These are phyloP conservation scores for Fusarium oxysporum DNA, from an alignment of 2,329 filamentous ascomycete genomes.

Conservation along the genomic window DNA sequence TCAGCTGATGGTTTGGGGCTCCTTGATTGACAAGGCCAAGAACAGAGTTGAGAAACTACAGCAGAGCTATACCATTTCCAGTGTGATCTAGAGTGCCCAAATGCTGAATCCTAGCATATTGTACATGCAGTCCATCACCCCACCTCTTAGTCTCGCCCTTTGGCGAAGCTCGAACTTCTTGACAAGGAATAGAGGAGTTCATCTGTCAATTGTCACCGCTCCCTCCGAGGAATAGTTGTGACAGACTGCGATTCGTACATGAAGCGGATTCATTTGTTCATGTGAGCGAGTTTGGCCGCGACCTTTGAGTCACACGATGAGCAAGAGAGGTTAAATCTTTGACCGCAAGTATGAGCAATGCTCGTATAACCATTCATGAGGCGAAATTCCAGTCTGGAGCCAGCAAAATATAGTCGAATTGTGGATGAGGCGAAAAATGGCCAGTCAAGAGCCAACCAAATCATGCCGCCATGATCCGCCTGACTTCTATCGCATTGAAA, in stretches of 20 bases:
- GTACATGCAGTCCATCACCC: conserved; percentile 34
- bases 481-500: conserved; percentile 20
- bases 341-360: conserved; percentile 41
- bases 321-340: conserved; percentile 30
- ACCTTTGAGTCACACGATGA: conserved; percentile 39
- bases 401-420: conserved; percentile 17
- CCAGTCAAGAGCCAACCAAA: conserved; percentile 37
- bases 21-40: conserved; percentile 16
- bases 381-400: conserved; percentile 29
- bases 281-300: conserved; percentile 37
- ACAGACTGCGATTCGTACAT: conserved; percentile 29
- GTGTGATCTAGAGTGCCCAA: conserved; percentile 44
- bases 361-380: conserved; percentile 32
- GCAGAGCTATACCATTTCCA: conserved; percentile 30
- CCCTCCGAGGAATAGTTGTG: conserved; percentile 5
- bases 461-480: conserved; percentile 33
- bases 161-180: conserved; percentile 22
- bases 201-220: conserved; percentile 30
- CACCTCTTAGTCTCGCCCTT: conserved; percentile 17
- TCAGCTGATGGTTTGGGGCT: conserved; percentile 27
- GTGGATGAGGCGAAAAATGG: conserved; percentile 34
- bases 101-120: conserved; percentile 39
- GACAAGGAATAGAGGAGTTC: conserved; percentile 28
- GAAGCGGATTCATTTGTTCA: conserved; percentile 33
- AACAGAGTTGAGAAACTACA: conserved; percentile 29